phyloP scores from a whole-genome alignment of 495 filamentous ascomycete species.

The Penicillium antarcticum region DNA sequence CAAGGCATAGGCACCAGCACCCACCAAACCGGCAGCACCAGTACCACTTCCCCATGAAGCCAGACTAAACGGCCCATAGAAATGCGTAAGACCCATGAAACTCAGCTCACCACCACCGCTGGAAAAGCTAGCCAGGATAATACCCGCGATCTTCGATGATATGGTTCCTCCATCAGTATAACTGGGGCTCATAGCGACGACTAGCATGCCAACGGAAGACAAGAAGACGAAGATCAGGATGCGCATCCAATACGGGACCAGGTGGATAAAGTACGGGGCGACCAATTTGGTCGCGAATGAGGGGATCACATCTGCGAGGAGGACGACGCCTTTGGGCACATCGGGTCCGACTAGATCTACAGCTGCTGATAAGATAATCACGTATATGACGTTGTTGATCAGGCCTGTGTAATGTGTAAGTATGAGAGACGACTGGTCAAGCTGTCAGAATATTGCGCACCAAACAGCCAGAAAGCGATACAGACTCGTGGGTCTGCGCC shows the following conservation, averaged over 20 bases:
- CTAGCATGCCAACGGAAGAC: slow-evolving; percentile 80
- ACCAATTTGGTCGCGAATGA: slow-evolving; percentile 83
- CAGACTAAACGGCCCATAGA: slow-evolving; percentile 84
- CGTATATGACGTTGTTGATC: slow-evolving; percentile 97
- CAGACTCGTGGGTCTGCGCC: slow-evolving; percentile 71
- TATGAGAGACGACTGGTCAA: background rate
- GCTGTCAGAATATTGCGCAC: slow-evolving; percentile 43
- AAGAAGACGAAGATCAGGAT: slow-evolving; percentile 67
- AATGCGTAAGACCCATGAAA: slow-evolving; percentile 89
- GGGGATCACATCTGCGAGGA: slow-evolving; percentile 88
- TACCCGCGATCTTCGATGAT: slow-evolving; percentile 71
- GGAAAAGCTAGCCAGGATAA: slow-evolving; percentile 79
- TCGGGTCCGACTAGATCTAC: slow-evolving; percentile 86
- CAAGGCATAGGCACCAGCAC: slow-evolving; percentile 81
- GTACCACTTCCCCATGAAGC: slow-evolving; percentile 94
- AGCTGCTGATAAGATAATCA: slow-evolving; percentile 93
- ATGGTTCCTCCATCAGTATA: slow-evolving; percentile 59
- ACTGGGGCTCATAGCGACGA: slow-evolving; percentile 74
- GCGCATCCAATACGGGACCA: slow-evolving; percentile 73
- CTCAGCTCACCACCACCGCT: slow-evolving; percentile 84
- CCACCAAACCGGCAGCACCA: slow-evolving; percentile 82
- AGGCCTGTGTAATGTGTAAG: slow-evolving; percentile 57
- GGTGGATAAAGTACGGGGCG: slow-evolving; percentile 90
- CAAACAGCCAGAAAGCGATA: slow-evolving; percentile 88
- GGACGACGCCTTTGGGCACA: slow-evolving; percentile 85